Evolutionary conservation across 305 asterid genomes (phyloP).

Genomic region (Fraxinus velutina): DNA sequence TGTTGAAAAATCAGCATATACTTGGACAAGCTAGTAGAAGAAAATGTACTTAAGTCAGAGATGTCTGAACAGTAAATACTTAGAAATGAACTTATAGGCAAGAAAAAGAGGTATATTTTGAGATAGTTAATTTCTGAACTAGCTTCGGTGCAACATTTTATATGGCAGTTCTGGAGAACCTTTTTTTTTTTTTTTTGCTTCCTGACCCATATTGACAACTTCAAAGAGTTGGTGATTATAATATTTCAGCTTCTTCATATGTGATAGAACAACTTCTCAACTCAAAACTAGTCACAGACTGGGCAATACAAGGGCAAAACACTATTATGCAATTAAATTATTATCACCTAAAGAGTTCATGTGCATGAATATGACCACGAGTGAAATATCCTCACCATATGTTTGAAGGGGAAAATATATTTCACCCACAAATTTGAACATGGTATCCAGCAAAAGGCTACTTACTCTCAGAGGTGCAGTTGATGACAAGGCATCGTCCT

Average conservation of each 20-base stretch:
- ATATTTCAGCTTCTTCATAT: background rate
- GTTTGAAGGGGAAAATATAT: constrained; percentile 2
- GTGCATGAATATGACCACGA: constrained; percentile 3
- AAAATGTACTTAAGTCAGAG: background rate
- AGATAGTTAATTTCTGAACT: background rate
- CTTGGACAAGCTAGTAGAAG: background rate
- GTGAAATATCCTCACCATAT: background rate
- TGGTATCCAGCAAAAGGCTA: constrained; percentile 20
- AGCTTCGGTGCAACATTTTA: background rate
- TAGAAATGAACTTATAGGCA: background rate
- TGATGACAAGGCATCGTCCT: constrained; percentile 78
- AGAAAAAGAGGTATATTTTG: background rate
- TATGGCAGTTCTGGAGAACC: background rate
- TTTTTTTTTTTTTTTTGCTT: background rate
- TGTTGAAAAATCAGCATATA: background rate
- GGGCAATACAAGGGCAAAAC: constrained; percentile 13
- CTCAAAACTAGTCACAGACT: background rate
- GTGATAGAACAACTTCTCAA: background rate
- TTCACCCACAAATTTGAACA: constrained; percentile 15
- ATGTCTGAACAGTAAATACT: background rate
- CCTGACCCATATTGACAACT: background rate
- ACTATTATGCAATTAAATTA: background rate
- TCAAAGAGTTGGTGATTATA: background rate
- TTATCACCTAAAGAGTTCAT: background rate
- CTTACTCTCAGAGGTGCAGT: constrained; percentile 74